Percentiles rank a stretch among this genome's conserved stretches.
Conservation (phyloP, 495 filamentous ascomycete species). For the Tuber umbilicatum region DNA sequence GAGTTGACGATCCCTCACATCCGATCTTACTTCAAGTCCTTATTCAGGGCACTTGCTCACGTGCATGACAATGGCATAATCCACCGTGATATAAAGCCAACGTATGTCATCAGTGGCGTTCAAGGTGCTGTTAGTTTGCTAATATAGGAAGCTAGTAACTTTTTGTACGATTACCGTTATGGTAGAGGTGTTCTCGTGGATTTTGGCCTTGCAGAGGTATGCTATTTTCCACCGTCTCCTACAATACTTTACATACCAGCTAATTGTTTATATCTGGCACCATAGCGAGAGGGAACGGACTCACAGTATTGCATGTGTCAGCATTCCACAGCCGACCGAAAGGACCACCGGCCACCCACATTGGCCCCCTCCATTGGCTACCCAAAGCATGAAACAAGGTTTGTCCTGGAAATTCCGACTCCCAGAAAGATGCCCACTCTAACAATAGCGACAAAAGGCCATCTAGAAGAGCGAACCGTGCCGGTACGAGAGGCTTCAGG, state of each 20-base stretch:
- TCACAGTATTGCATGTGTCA: slow-evolving; percentile 65
- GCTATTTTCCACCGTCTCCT: not conserved
- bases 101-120: slow-evolving; percentile 46
- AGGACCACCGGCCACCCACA: slow-evolving; percentile 45
- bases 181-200: slow-evolving; percentile 87
- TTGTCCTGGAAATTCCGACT: not conserved
- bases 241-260: not conserved
- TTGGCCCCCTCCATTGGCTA: slow-evolving; percentile 58
- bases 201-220: slow-evolving; percentile 81
- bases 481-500: slow-evolving; percentile 92
- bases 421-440: not conserved
- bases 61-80: slow-evolving; percentile 80
- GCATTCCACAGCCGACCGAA: slow-evolving; percentile 43
- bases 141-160: slow-evolving; percentile 54
- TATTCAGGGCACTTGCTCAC: slow-evolving; percentile 75
- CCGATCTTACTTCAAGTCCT: slow-evolving; percentile 75
- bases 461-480: slow-evolving; percentile 82
- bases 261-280: slow-evolving; percentile 19
- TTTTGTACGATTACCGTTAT: slow-evolving; percentile 80
- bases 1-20: slow-evolving; percentile 79
- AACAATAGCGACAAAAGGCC: slow-evolving; percentile 52
- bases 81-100: slow-evolving; percentile 98
- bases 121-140: not conserved
- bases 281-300: slow-evolving; percentile 59
- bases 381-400: slow-evolving; percentile 62